Evolutionary conservation across 345 rosid genomes (phyloP), one percentile per base, ranked within the genome.

Genomic region (Rhodomyrtus tomentosa): DNA sequence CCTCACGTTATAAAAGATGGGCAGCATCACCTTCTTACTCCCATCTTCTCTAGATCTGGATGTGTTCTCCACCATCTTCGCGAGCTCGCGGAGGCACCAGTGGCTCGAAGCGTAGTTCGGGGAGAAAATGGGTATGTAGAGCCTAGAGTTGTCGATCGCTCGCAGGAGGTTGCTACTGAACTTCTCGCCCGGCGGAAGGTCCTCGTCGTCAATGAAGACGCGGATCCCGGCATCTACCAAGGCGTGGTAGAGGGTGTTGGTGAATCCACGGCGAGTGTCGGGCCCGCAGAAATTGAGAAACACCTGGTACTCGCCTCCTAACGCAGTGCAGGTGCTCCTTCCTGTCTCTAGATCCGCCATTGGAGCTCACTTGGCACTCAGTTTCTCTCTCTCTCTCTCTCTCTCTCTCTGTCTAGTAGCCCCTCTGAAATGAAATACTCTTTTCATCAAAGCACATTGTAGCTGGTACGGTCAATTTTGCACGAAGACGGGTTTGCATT

Each of bases 161-260:
- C 2, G 3, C 5, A 10, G 11, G 0, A 55, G 59, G 13, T 55
- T 55, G 0, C 4, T 6, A 0, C 3, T 5, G 24, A 55, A 24
- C 24, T 4, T 55, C 4, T 55, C 59, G 4, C 59, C 59, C 27
- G 14, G n/a, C 4, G 5, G 1, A 55, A 55, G 4, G 27, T 55
- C 59, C 0, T 10, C 59, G 0, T 55, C 11, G 10, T 55, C 59
- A 0, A 55, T 9, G 59, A 55, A 55, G 4, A 24, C 4, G 27
- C 2, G 3, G 10, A 55, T 21, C 1, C 25, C 13, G 4, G 59
- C 59, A 10, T 24, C 0, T 3, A 10, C 5, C 25, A 55, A 55
- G 27, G 13, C 11, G 1, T 55, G 6, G 27, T 55, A 55, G 27
- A 55, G 14, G 27, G 2, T 21, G 59, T 55, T 2, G 14, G 27